Evolutionary conservation across 2,329 filamentous ascomycete genomes (phyloP), one percentile per base, ranked within the genome.

Genomic region (Bimuria novae-zelandiae): DNA sequence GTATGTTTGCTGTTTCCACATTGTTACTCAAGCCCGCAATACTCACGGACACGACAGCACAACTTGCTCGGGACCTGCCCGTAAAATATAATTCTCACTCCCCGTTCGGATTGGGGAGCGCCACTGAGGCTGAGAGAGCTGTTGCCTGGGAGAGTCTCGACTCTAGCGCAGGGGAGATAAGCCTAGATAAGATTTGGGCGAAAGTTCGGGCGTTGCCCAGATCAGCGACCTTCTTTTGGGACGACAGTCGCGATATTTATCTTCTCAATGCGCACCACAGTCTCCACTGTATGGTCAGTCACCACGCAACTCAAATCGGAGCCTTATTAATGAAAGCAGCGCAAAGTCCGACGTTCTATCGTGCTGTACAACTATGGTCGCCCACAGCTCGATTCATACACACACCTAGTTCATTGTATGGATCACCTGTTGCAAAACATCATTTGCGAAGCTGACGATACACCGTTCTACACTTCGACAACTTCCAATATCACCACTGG

Each of bases 251-350:
- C 4, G 19, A 30, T 8, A 43, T 43, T 6, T 43, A 43, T 17
- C 40, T 43, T n/a, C 40, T 43, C 4, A 43, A 43, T 25, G 40
- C 7, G 23, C 40, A 43, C 40, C 27, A 43, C 25, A 43, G 40
- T 29, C 16, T 43, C 6, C 40, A 43, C 16, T 43, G 40, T 29
- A 43, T 43, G 40, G 37, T 40, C 7, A 40, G 22, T 25, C 22
- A 21, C 10, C 6, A 40, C 37, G 22, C n/a, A 17, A 11, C 7
- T 10, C n/a, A 40, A 8, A 22, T 17, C 5, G 17, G n/a, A n/a
- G n/a, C n/a, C n/a, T n/a, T n/a, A n/a, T 17, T 22, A 21, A 40
- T 17, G 5, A 17, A 7, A 21, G 10, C 37, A 40, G 37, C 40
- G 40, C 25, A 43, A 43, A 30, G 7, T 43, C 12, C 40, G 40